Conservation (phyloP, 805 yeast species). For the Blastobotrys terrestris region DNA sequence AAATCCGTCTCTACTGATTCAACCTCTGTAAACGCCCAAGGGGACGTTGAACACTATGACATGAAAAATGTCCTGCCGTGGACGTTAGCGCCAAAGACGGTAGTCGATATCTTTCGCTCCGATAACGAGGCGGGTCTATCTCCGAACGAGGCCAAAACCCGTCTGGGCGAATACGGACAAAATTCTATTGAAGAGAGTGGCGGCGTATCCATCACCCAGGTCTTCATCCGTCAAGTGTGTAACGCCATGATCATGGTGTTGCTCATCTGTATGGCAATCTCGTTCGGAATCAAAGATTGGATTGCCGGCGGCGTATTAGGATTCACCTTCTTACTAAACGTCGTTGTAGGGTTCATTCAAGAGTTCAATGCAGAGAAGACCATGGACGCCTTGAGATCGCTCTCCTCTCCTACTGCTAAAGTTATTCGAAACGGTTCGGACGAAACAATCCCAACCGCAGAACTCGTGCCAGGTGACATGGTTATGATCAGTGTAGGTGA, state of each 20-base stretch:
- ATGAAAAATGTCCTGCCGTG: constrained; percentile 17
- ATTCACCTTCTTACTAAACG: constrained; percentile 58
- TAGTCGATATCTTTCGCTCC: constrained; percentile 37
- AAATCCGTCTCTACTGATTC: background rate
- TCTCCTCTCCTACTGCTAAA: constrained; percentile 65
- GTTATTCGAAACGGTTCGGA: constrained; percentile 58
- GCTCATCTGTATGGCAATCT: constrained; percentile 61
- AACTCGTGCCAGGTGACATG: constrained; percentile 70
- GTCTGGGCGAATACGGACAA: constrained; percentile 41
- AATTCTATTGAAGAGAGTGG: constrained; percentile 58
- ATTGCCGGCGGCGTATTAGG: constrained; percentile 78
- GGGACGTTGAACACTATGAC: background rate
- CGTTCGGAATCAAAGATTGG: constrained; percentile 70
- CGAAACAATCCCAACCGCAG: constrained; percentile 50
- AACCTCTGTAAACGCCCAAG: background rate
- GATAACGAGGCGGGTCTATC: constrained; percentile 45
- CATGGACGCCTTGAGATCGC: constrained; percentile 63
- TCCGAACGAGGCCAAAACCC: constrained; percentile 27
- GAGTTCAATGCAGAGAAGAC: constrained; percentile 73
- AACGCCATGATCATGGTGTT: constrained; percentile 77
- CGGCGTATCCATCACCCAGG: constrained; percentile 46
- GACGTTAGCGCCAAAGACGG: constrained; percentile 31
- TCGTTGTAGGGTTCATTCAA: constrained; percentile 61
- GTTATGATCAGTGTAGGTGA: constrained; percentile 62
- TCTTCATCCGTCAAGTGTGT: constrained; percentile 59